phyloP scores from a whole-genome alignment of 345 rosid genomes.

The Eucalyptus decipiens region DNA sequence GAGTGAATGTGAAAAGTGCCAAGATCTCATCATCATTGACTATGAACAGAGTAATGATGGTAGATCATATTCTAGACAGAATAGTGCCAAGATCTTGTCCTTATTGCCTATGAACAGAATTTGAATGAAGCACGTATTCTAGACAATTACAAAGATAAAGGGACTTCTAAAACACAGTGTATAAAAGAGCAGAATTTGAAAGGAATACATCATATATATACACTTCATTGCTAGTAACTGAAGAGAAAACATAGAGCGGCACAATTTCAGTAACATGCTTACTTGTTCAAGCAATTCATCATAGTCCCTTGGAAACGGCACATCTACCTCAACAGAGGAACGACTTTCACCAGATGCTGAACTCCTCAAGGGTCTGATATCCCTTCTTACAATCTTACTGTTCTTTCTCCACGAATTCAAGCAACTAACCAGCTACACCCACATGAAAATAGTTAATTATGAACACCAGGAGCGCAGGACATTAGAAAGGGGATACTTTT shows the following conservation, averaged over 20 bases:
- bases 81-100: not conserved
- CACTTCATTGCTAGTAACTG: not conserved
- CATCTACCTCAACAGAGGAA: conserved; percentile 26
- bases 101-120: not conserved
- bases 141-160: not conserved
- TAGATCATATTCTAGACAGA: not conserved
- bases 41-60: not conserved
- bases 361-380: not conserved
- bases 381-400: not conserved
- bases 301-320: conserved; percentile 62
- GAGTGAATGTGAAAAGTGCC: not conserved
- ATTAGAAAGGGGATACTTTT: not conserved
- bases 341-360: conserved; percentile 23
- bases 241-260: not conserved
- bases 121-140: not conserved
- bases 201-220: not conserved
- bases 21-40: not conserved
- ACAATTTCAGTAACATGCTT: not conserved
- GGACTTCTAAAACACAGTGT: not conserved
- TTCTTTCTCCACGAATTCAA: not conserved
- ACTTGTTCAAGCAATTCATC: conserved; percentile 69
- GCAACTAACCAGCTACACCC: not conserved
- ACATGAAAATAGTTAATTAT: not conserved
- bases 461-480: not conserved
- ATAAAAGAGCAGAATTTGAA: not conserved